Base-by-base conservation (phyloP, 345 rosid genomes). In the Moringa oleifera region DNA sequence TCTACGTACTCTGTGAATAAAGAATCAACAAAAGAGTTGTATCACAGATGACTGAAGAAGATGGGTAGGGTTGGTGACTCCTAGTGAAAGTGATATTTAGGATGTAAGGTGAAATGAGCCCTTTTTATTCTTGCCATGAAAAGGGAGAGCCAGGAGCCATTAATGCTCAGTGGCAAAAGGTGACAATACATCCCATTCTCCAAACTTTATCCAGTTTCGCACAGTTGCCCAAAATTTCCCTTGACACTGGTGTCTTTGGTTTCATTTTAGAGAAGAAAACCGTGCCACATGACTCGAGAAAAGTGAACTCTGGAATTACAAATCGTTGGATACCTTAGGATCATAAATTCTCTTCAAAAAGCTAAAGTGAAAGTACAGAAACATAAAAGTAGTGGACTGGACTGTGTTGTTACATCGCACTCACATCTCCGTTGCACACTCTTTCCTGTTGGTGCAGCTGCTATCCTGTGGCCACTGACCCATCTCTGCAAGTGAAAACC, bases 371-470 rank as follows among this genome's bases (percentile, higher is more conserved):
- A 28, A 3, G 8, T 28, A 28, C 8, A 28, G 3, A 23, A n/a
- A n/a, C n/a, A n/a, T n/a, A 23, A 54, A 23, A 33, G 16, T 41
- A 16, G n/a, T 18, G 33, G 5, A 12, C 33, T 17, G 18, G 13
- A 16, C 47, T 50, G 65, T 62, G 36, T 19, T 69, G 73, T 65
- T 61, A 66, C 68, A 66, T 70, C 72, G 57, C 53, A 57, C n/a
- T n/a, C n/a, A n/a, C n/a, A n/a, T n/a, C n/a, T n/a, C n/a, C n/a
- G n/a, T n/a, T 55, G 20, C 21, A 50, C 55, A 64, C n/a, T n/a
- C n/a, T 55, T 8, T 23, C 23, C 55, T 59, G 53, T n/a, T 58
- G 37, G 58, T 57, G 61, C 78, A 45, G 61, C 37, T 57, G 46
- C 33, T 63, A 23, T 51, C 63, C 24, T 23, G 24, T 68, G 47